These are phyloP conservation scores for Alternaria arborescens DNA, from an alignment of 2,329 filamentous ascomycete genomes.

Conservation along the genomic window DNA sequence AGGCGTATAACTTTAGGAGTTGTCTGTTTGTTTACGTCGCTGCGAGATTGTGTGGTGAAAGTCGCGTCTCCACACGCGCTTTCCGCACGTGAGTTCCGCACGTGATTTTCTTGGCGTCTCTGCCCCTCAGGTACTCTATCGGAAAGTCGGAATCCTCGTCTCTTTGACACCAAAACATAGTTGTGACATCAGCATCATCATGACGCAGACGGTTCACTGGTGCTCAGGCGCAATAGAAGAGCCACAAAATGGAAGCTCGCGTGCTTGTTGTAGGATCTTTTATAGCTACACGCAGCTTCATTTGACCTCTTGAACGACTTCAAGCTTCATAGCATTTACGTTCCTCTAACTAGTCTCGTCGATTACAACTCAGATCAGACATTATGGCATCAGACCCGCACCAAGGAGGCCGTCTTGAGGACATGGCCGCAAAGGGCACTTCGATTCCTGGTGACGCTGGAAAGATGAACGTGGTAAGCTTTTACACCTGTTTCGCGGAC, in stretches of 20 bases:
- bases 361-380: too few relatives aligned
- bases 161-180: background rate
- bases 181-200: constrained; percentile 22
- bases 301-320: too few relatives aligned
- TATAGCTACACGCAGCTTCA: too few relatives aligned
- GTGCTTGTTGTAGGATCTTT: too few relatives aligned
- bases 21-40: constrained; percentile 13
- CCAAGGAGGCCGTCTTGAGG: constrained; percentile 46
- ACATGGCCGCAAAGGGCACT: constrained; percentile 49
- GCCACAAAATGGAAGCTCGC: constrained; percentile 8
- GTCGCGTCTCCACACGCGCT: constrained; percentile 11
- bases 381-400: constrained; percentile 29
- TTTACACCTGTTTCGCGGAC: constrained; percentile 50
- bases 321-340: too few relatives aligned
- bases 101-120: constrained; percentile 3
- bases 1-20: background rate
- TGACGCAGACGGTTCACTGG: constrained; percentile 5
- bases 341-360: too few relatives aligned
- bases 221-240: background rate
- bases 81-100: constrained; percentile 10
- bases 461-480: constrained; percentile 42
- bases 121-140: background rate
- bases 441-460: constrained; percentile 58
- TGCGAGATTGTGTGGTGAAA: background rate
- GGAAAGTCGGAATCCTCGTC: constrained; percentile 5